These are phyloP conservation scores for Boletus rex-veris DNA, from an alignment of 768 basidiomycete species.

Conservation along the genomic window DNA sequence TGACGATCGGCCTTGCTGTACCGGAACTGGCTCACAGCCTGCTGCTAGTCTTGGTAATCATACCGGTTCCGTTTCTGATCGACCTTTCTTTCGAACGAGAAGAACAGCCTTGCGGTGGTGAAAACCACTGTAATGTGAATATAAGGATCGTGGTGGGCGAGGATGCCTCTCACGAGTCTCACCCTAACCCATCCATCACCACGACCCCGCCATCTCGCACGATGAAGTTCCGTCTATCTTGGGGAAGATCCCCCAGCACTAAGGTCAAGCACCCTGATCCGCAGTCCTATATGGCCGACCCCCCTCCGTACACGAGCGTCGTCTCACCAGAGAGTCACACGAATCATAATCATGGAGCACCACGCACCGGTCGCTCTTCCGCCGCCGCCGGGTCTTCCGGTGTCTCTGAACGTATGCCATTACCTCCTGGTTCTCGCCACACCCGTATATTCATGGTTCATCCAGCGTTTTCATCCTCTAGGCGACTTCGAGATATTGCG, in stretches of 20 bases:
- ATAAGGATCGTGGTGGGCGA: no score
- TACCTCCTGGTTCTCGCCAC: conserved; percentile 16
- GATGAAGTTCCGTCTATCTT: conserved; percentile 2
- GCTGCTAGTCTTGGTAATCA: background rate
- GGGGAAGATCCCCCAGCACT: conserved; percentile 1
- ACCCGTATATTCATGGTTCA: conserved; percentile 26
- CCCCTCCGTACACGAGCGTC: conserved; percentile 25
- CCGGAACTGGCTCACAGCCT: background rate
- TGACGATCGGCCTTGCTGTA: background rate
- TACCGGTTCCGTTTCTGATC: conserved; percentile 1
- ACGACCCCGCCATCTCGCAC: background rate
- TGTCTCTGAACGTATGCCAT: conserved; percentile 16
- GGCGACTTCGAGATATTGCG: conserved; percentile 18
- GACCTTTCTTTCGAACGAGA: background rate
- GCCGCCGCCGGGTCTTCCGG: conserved; percentile 4
- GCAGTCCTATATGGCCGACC: conserved; percentile 7
- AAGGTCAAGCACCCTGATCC: conserved; percentile 2
- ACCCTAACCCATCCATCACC: background rate
- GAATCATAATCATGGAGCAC: background rate
- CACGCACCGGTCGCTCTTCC: background rate
- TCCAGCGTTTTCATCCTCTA: conserved; percentile 13
- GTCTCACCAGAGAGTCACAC: conserved; percentile 4
- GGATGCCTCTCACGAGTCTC: background rate
- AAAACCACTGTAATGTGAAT: no score
- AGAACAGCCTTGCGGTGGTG: no score